Conservation (phyloP, 1,284 basidiomycete genomes). For the Ceratorhiza oryzae-sativae region DNA sequence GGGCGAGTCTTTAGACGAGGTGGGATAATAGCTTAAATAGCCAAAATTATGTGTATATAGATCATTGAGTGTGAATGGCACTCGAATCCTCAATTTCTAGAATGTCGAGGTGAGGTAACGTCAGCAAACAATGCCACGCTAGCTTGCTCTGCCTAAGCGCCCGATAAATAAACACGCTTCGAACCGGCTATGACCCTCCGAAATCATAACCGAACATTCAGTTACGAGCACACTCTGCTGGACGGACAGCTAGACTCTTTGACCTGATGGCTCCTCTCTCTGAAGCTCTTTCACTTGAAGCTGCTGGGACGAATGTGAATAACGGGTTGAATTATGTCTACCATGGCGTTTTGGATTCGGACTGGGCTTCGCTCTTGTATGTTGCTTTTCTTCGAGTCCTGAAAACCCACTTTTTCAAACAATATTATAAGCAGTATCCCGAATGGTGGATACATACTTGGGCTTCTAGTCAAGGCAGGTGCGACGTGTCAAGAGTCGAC, state of each 20-base stretch:
- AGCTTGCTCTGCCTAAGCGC: too few species aligned
- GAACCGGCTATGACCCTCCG: too few species aligned
- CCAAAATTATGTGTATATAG: too few species aligned
- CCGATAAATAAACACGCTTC: too few species aligned
- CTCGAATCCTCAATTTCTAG: too few species aligned
- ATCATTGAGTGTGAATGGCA: too few species aligned
- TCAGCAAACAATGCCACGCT: too few species aligned
- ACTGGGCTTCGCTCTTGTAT: conserved; percentile 8
- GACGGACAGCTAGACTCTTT: background rate
- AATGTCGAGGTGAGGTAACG: too few species aligned
- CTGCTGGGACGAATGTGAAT: background rate
- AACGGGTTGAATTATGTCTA: background rate
- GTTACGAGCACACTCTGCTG: too few species aligned
- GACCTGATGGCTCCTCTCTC: conserved; percentile 13
- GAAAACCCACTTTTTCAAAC: background rate
- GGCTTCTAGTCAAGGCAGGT: conserved; percentile 61
- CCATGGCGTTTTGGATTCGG: conserved; percentile 10
- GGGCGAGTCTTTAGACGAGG: background rate
- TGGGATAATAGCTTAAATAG: too few species aligned
- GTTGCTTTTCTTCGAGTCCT: background rate
- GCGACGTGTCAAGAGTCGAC: conserved; percentile 58
- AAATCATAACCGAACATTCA: too few species aligned
- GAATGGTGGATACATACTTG: conserved; percentile 64
- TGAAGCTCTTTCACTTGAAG: conserved; percentile 4
- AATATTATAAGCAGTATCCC: conserved; percentile 4